Evolutionary conservation across 257 asterid species (phyloP).

Genomic region (Fraxinus excelsior): DNA sequence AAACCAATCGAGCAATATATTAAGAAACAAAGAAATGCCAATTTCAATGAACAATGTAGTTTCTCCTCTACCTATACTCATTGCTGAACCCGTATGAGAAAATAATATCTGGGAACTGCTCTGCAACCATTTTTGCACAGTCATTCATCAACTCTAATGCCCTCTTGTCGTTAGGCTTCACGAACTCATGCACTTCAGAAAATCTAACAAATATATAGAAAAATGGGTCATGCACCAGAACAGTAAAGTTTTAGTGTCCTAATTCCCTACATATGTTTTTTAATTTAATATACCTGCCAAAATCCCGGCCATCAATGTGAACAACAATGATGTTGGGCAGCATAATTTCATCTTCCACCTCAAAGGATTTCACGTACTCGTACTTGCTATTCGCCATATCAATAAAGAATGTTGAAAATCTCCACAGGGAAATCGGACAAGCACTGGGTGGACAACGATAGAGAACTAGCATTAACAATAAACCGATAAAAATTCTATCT

Average conservation of each 20-base stretch:
- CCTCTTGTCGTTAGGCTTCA: conserved; percentile 61
- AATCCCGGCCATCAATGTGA: conserved; percentile 56
- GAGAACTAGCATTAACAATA: background rate
- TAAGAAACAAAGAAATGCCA: too few species aligned
- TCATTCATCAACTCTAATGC: conserved; percentile 73
- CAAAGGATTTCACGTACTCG: conserved; percentile 80
- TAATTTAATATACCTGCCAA: conserved; percentile 38
- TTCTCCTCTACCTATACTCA: too few species aligned
- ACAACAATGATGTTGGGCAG: conserved; percentile 64
- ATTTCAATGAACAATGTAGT: too few species aligned
- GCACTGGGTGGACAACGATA: background rate
- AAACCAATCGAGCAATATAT: too few species aligned
- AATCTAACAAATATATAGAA: conserved; percentile 44
- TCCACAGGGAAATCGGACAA: background rate
- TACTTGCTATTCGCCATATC: too few species aligned
- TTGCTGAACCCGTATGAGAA: too few species aligned
- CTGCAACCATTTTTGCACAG: conserved; percentile 62
- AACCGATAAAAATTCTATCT: background rate
- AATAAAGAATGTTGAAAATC: too few species aligned
- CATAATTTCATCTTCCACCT: conserved; percentile 63
- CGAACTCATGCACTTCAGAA: conserved; percentile 72
- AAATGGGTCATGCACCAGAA: background rate
- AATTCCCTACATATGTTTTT: background rate
- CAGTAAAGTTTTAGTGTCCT: background rate
- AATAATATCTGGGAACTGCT: conserved; percentile 74